A percentile compares a stretch with the other conserved stretches of the same genome.
Evolutionary conservation across 139 green algal species (phyloP).

Genomic region (Coccomyxa sp.): DNA sequence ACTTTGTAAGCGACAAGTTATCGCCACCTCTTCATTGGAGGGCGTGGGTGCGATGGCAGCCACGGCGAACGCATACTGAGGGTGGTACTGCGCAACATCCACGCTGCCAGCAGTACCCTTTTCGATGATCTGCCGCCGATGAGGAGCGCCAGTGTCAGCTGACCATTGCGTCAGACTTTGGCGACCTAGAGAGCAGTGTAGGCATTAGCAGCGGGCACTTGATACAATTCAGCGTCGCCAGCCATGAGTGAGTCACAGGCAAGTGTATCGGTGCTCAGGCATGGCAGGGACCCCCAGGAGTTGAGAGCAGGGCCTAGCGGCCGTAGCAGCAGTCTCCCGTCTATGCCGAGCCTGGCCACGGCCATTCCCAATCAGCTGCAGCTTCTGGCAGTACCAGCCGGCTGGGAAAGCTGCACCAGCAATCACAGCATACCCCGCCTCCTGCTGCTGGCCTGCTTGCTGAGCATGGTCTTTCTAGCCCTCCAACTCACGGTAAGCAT

Average conservation of each 20-base stretch:
- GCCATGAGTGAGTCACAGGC: not conserved
- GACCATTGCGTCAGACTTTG: no score
- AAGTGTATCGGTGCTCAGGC: not conserved
- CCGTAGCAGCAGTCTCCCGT: not conserved
- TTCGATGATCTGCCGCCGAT: no score
- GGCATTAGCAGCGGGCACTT: no score
- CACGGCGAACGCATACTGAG: no score
- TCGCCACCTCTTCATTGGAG: no score
- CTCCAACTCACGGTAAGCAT: conserved; percentile 6
- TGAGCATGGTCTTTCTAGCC: conserved; percentile 9
- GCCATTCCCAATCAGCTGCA: not conserved
- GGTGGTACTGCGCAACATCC: no score
- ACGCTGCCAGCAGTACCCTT: no score
- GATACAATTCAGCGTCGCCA: no score
- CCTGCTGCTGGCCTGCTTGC: conserved; percentile 7
- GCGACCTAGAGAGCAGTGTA: no score
- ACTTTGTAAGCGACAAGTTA: no score
- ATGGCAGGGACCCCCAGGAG: not conserved
- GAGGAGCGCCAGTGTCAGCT: no score
- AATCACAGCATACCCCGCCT: conserved; percentile 12
- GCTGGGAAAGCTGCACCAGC: conserved; percentile 4
- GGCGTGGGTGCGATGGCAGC: no score
- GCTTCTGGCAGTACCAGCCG: not conserved
- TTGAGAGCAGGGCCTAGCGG: not conserved
- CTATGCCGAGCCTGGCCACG: not conserved